Evolutionary conservation across 805 yeast genomes (phyloP), one percentile per base, ranked within the genome.

Genomic region (Candida ascalaphidarum): DNA sequence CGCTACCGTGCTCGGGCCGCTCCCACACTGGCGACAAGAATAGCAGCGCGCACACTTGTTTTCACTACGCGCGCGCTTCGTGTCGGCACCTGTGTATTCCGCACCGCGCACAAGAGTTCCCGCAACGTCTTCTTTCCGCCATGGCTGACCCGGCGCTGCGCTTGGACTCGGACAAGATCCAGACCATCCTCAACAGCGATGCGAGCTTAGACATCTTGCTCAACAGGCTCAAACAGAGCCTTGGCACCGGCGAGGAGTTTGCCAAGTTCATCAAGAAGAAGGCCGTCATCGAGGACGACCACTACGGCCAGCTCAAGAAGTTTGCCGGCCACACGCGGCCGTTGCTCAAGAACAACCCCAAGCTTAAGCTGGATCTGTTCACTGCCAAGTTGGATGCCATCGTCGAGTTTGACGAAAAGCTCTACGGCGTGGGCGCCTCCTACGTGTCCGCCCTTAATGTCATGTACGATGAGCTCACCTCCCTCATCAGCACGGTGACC

Each of bases 181-280:
- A 58, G 24, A 49, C 57, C 17, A 65, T 81, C 12, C 53, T 81
- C 43, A 67, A 67, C 35, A 70, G 83, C n/a, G 94, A 84, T 50
- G 67, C 75, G 5, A 82, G 94, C 2, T 68, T 85, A 29, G 92
- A 81, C 35, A 66, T 84, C 0, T 61, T 89, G 12, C 61, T 88
- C 28, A 57, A 66, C 2, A 66, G 94, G 23, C 64, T 88, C 32
- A 89, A 89, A 55, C 89, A 80, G 51, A 74, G 86, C 33, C 65
- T 88, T 24, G 66, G 68, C 35, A 77, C 94, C 0, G 79, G 94
- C 39, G 95, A 86, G 44, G 97, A 92, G 47, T 78, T 85, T 42
- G 65, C 84, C 17, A 74, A 74, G 40, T 92, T 74, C 52, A 61
- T 89, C 31, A 81, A 80, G 49, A 82, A 79, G 54, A 80, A 82